Percentiles rank a stretch among this genome's conserved stretches.
These are phyloP conservation scores for Erodium moschatum DNA, from an alignment of 441 rosid species.

Conservation along the genomic window DNA sequence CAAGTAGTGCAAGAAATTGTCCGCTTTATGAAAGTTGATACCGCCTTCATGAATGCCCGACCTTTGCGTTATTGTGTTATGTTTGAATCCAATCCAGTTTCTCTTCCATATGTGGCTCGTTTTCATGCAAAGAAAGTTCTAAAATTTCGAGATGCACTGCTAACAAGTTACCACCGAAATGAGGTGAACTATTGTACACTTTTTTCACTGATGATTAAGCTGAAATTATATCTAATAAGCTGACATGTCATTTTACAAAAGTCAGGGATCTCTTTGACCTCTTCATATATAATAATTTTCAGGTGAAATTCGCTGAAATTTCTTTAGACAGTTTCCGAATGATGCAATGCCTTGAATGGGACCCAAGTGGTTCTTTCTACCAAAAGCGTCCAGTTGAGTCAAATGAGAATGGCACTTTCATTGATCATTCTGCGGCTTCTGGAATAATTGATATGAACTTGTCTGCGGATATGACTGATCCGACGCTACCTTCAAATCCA, in stretches of 20 bases:
- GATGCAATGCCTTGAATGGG: constrained; percentile 96
- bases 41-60: constrained; percentile 37
- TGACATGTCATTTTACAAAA: not conserved
- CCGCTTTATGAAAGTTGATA: constrained; percentile 47
- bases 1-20: constrained; percentile 74
- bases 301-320: constrained; percentile 93
- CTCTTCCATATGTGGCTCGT: constrained; percentile 60
- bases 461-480: constrained; percentile 67
- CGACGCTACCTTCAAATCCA: constrained; percentile 72
- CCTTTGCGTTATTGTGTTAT: constrained; percentile 62
- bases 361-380: constrained; percentile 69
- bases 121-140: constrained; percentile 77
- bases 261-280: constrained; percentile 4
- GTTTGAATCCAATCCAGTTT: constrained; percentile 63
- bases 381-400: constrained; percentile 45
- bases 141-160: constrained; percentile 66
- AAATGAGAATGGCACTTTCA: constrained; percentile 57
- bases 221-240: constrained; percentile 8
- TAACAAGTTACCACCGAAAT: constrained; percentile 71
- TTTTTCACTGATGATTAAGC: constrained; percentile 11
- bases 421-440: constrained; percentile 72
- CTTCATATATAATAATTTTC: constrained; percentile 24
- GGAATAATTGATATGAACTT: constrained; percentile 69
- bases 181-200: constrained; percentile 42
- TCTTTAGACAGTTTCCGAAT: constrained; percentile 75